Evolutionary conservation across 2,329 filamentous ascomycete species (phyloP), one percentile per base, ranked within the genome.

Genomic region (Botrytis medusae): DNA sequence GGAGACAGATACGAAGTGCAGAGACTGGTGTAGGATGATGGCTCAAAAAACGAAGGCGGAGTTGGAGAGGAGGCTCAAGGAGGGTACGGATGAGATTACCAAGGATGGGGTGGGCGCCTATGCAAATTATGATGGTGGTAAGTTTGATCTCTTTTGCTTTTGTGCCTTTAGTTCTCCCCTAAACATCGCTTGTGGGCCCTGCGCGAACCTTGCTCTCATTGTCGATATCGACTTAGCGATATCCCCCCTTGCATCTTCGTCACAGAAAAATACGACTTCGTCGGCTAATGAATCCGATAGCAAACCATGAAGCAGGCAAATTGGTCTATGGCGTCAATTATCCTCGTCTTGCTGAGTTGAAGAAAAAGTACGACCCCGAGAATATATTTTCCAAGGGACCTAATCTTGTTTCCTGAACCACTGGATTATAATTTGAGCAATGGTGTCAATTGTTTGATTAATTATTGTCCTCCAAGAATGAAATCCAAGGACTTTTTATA

Each of bases 351-450:
- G 75, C 72, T n/a, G 73, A 74, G 54, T 34, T 77, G 59, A 77
- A 78, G 73, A 74, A 62, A 44, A 75, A 76, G 48, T 78, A 76
- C 63, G 77, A 78, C 74, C 76, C 77, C 22, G 71, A 73, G 65
- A 73, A 73, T 44, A 8, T 73, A 16, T 73, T 73, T 62, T 61
- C 65, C 20, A 73, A 73, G 46, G 71, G 71, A 22, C 71, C 71
- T 10, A 42, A 60, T 54, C 62, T 72, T 22, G 40, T 60, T 68
- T 72, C 62, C 0, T 72, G 48, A 54, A 54, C 40, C 46, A 57
- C 65, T 32, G 34, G 65, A 57, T 68, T 42, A 2, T 1, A 9
- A 0, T 44, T 25, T 20, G 48, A 37, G 29, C 12, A 16, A 14
- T 44, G 8, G 10, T 22, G 18, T 57, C 34, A 37, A 12, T 32